These are phyloP conservation scores for Xylaria grammica DNA, from an alignment of 495 filamentous ascomycete genomes.

Conservation along the genomic window DNA sequence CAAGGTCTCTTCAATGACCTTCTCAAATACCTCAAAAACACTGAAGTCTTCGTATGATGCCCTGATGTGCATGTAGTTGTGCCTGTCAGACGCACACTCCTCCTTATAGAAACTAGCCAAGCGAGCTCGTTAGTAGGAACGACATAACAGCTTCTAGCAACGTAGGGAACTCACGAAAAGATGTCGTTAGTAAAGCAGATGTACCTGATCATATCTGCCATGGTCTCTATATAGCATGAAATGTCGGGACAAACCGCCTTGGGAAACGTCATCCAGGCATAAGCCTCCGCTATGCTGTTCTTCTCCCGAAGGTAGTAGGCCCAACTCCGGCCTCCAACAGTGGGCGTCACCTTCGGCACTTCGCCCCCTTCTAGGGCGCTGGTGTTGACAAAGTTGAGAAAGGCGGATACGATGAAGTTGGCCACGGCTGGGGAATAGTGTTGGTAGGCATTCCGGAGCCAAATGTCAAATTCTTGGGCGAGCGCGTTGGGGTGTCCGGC, in stretches of 20 bases:
- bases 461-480: not conserved
- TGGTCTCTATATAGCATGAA: not conserved
- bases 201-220: not conserved
- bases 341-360: not conserved
- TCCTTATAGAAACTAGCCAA: not conserved
- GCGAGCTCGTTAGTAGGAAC: not conserved
- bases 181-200: not conserved
- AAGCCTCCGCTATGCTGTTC: not conserved
- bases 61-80: not conserved
- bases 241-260: not conserved
- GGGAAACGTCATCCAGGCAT: not conserved
- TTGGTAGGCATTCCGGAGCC: not conserved
- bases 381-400: not conserved
- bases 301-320: not conserved
- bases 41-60: constrained; percentile 1
- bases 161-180: not conserved
- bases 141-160: no score
- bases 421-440: not conserved
- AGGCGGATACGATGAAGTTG: not conserved
- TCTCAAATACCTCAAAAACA: not conserved
- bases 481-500: not conserved
- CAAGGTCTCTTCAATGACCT: not conserved
- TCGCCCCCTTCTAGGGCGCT: not conserved
- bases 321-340: constrained; percentile 1
- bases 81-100: not conserved